These are phyloP conservation scores for Quercus engelmannii DNA, from an alignment of 306 rosid genomes.

Conservation along the genomic window DNA sequence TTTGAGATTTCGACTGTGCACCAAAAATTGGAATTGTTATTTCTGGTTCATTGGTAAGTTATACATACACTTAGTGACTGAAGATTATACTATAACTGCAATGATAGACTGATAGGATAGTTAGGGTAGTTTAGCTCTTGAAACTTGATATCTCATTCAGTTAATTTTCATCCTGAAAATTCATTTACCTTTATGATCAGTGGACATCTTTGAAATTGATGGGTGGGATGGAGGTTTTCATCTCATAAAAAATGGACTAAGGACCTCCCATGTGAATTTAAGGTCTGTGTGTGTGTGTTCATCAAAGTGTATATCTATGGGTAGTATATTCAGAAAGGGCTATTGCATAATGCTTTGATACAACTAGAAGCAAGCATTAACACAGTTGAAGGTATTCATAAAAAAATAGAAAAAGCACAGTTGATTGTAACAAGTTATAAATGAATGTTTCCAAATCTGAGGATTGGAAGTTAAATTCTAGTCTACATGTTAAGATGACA, in stretches of 20 bases:
- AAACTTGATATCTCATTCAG: neutral
- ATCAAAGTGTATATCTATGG: neutral
- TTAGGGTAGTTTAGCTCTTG: neutral
- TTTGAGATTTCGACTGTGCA: no score
- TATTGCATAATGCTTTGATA: neutral
- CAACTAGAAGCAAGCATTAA: neutral
- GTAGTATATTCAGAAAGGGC: neutral
- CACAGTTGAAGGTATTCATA: neutral
- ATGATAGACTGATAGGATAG: neutral
- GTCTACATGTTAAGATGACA: neutral
- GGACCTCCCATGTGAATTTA: neutral
- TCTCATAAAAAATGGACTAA: neutral
- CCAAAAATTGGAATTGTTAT: no score
- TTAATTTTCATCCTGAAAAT: neutral
- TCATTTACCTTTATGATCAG: neutral
- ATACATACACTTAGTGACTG: neutral
- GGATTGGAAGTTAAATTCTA: neutral
- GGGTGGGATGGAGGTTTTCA: neutral
- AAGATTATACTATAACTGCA: neutral
- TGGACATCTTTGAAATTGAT: neutral
- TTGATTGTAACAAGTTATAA: neutral
- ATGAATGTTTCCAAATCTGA: neutral
- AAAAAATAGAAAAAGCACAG: neutral
- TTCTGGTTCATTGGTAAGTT: no score
- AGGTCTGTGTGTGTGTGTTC: no score